Evolutionary conservation across 164 flowering plant species (phyloP).

Genomic region (Echeveria elegans): DNA sequence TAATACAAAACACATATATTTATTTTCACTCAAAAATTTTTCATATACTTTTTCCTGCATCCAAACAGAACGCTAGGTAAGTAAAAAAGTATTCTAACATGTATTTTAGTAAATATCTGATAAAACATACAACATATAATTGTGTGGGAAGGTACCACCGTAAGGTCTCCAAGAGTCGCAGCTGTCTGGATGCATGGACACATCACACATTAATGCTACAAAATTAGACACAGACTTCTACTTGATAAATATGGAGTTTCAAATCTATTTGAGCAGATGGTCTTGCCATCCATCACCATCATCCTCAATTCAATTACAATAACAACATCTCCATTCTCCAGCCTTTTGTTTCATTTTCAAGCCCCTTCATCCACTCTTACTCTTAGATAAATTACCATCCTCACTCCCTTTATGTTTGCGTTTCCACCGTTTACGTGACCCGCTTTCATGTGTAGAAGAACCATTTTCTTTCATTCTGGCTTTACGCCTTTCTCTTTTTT

Average conservation of each 20-base stretch:
- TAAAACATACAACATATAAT: too few relatives aligned
- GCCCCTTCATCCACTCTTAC: not conserved
- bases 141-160: too few relatives aligned
- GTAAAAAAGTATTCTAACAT: too few relatives aligned
- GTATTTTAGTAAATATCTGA: too few relatives aligned
- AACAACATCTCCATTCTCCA: not conserved
- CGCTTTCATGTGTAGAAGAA: not conserved
- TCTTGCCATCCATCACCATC: too few relatives aligned
- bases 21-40: too few relatives aligned
- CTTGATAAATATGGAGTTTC: not conserved
- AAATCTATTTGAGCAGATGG: not conserved
- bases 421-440: not conserved
- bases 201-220: not conserved
- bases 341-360: not conserved
- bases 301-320: too few relatives aligned
- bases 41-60: too few relatives aligned
- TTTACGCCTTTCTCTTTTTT: constrained; percentile 13
- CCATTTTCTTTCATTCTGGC: not conserved
- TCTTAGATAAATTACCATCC: not conserved
- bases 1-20: too few relatives aligned
- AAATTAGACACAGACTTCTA: not conserved
- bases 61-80: too few relatives aligned
- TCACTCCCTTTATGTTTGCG: not conserved
- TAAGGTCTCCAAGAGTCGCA: too few relatives aligned
- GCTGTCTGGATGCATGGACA: too few relatives aligned